Evolutionary conservation across 2,329 filamentous ascomycete genomes (phyloP), one percentile per base, ranked within the genome.

Genomic region (Cladosporium oxysporum): DNA sequence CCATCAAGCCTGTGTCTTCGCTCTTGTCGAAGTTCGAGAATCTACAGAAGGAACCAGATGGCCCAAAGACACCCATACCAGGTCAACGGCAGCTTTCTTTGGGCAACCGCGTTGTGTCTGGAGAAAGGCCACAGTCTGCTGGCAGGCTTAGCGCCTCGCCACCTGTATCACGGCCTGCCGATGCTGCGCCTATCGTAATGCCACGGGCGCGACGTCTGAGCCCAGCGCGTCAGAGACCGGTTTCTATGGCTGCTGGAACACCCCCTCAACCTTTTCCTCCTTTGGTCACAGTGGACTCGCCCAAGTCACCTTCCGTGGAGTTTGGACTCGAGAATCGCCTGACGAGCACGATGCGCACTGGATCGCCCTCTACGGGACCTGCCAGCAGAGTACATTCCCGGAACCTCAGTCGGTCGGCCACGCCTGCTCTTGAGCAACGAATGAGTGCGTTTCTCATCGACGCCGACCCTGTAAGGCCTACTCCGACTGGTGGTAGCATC

Each of bases 21-120:
- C 83, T 95, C 67, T 86, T 89, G 68, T 91, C 90, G 69, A 89
- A 91, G 72, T 95, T 94, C 77, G 91, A 95, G 82, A 92, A 90
- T 75, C 88, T 94, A 81, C 70, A 72, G 26, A 76, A 76, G 50
- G 70, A 73, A 28, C 65, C 62, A 18, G 70, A 71, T 52, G 59
- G 59, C 16, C 61, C 66, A 11, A 70, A 68, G 21, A 55, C 69
- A 21, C 69, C 71, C 23, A 69, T 69, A 10, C 28, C 53, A 23
- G 64, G 60, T 16, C 58, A 47, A 55, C 63, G 70, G 8, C 63
- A 69, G 33, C 64, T 61, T n/a, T 71, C 67, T 21, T 55, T 70
- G n/a, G 66, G 63, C 18, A 60, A 59, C 5, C 44, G 47, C 16
- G 28, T 47, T 53, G 37, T 53, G 6, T 53, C 60, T 28, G 62